phyloP scores from a whole-genome alignment of 257 asterid species.

The Solanum rostratum region DNA sequence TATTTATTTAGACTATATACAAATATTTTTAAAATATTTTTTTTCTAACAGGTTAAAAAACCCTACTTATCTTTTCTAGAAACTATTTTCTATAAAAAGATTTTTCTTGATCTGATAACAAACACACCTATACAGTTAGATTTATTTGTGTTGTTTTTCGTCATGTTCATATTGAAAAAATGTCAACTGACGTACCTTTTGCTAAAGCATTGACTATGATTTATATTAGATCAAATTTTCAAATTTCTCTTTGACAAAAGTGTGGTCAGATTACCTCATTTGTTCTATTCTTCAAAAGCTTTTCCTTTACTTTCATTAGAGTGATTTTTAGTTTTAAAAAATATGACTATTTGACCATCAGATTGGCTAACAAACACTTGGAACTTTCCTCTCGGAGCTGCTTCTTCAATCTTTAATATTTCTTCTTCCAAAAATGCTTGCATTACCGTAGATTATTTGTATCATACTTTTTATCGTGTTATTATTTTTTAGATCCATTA shows the following conservation, averaged over 20 bases:
- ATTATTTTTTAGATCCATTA: no score
- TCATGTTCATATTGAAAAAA: neutral
- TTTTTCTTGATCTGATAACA: neutral
- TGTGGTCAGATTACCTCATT: neutral
- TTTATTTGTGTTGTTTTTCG: neutral
- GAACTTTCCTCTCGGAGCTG: neutral
- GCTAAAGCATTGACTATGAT: neutral
- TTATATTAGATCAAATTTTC: neutral
- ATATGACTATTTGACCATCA: neutral
- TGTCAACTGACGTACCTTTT: neutral
- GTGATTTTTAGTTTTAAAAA: neutral
- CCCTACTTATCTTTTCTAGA: neutral
- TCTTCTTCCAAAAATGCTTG: neutral
- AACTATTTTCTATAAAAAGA: neutral
- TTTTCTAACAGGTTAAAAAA: no score
- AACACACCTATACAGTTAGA: neutral
- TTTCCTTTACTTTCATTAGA: neutral
- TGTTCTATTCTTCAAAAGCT: neutral
- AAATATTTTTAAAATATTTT: no score
- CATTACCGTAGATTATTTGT: no score
- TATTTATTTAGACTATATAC: no score
- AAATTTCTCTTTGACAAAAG: neutral
- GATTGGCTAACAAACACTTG: neutral
- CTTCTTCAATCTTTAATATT: neutral
- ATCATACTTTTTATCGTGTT: no score